A percentile compares a stretch with the other conserved stretches of the same genome.
Conservation (phyloP, 176 grass and related monocot species). For the Cenchrus fungigraminus region DNA sequence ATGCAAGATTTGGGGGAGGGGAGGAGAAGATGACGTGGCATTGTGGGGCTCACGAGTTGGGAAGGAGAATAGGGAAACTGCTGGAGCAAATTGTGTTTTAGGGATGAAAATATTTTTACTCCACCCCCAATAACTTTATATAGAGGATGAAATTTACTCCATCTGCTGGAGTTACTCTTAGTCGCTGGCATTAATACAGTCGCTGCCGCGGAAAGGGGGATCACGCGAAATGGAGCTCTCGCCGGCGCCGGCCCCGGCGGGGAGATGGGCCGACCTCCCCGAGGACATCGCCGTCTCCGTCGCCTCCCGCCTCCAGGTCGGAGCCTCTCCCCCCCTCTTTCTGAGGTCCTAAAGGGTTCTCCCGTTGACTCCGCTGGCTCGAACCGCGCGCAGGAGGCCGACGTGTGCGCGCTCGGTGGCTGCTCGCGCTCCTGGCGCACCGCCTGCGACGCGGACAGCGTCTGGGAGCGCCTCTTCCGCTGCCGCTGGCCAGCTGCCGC, state of each 20-base stretch:
- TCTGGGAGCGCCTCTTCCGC: slow-evolving; percentile 70
- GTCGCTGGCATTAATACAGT: neutral
- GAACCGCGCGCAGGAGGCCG: slow-evolving; percentile 45
- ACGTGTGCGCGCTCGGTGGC: slow-evolving; percentile 65
- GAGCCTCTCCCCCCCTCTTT: neutral
- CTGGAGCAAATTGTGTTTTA: too few species aligned
- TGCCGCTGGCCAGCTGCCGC: slow-evolving; percentile 53
- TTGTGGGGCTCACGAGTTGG: too few species aligned
- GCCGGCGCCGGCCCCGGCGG: slow-evolving; percentile 5
- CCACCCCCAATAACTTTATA: too few species aligned
- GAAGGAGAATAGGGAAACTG: too few species aligned
- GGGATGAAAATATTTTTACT: too few species aligned
- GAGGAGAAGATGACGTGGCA: too few species aligned
- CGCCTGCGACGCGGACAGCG: slow-evolving; percentile 59
- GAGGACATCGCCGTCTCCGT: slow-evolving; percentile 55
- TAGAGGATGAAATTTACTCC: too few species aligned
- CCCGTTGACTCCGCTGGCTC: slow-evolving; percentile 30
- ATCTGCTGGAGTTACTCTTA: neutral
- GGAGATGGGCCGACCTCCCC: slow-evolving; percentile 46
- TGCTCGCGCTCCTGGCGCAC: slow-evolving; percentile 62
- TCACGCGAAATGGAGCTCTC: slow-evolving; percentile 39
- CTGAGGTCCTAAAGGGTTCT: neutral
- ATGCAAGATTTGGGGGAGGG: too few species aligned
- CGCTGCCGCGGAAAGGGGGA: neutral
- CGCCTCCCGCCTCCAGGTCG: slow-evolving; percentile 58